Base-by-base conservation (phyloP, 768 basidiomycete species). In the Agrocybe praecox region DNA sequence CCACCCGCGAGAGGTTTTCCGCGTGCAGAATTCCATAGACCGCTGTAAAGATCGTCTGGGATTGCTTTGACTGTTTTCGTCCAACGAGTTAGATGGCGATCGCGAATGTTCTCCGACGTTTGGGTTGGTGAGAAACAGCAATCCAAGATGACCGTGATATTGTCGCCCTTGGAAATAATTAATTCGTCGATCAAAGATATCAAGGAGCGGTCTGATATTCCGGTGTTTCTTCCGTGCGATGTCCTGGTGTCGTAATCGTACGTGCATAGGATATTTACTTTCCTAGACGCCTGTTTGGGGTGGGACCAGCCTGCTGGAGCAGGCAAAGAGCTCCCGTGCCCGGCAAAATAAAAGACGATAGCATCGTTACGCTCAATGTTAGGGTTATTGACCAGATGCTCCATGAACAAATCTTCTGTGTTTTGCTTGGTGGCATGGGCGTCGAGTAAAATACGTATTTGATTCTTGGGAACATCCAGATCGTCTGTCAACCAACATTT, bases 321-420 rank as follows among this genome's bases (percentile, higher is more conserved):
- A 14, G 73, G 67, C 43, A 86, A 65, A 52, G 69, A 76, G 65
- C 84, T 86, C 22, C 88, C 88, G 65, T 89, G 87, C n/a, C 88
- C 89, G 34, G 89, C 86, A 64, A 88, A 90, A 63, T 87, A 90
- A 49, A 90, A 67, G 59, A 90, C 61, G 40, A 90, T 78, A 29
- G 88, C 83, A 56, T 89, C 88, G 21, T 84, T 88, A 22, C 68
- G 71, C 47, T 81, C 78, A 50, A 90, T 86, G 24, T 69, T 70
- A 8, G 80, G 72, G 63, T 90, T 89, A 67, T 85, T 83, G 59
- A 84, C 74, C 34, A 90, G 76, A 61, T 89, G 88, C 4, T 73
- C 72, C 76, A 81, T 80, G 62, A 90, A 86, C 0, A 68, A 69
- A 62, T 83, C 78, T 65, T 88, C 86, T 32, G 90, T 87, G 59